These are phyloP conservation scores for Nakazawaea laoshanensis DNA, from an alignment of 805 yeast genomes.

Conservation along the genomic window DNA sequence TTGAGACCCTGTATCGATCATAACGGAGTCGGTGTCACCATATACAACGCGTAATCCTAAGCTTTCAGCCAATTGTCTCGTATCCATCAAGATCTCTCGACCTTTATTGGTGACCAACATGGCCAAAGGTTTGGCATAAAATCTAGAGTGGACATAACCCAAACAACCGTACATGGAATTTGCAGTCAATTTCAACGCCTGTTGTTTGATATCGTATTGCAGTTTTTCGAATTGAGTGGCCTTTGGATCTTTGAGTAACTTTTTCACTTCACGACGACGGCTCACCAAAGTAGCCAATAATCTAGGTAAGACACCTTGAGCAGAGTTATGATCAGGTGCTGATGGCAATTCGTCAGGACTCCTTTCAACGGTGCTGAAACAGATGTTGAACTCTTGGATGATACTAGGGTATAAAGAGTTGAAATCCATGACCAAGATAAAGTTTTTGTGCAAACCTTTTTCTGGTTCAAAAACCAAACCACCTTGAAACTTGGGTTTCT, in stretches of 20 bases:
- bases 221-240: slow-evolving; percentile 57
- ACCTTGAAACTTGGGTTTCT: slow-evolving; percentile 77
- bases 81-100: slow-evolving; percentile 88
- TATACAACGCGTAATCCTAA: slow-evolving; percentile 80
- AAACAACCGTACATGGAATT: slow-evolving; percentile 99
- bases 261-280: slow-evolving; percentile 90
- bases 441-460: slow-evolving; percentile 85
- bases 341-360: slow-evolving; percentile 59
- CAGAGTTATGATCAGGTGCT: slow-evolving; percentile 49
- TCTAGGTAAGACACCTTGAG: slow-evolving; percentile 80
- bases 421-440: slow-evolving; percentile 93
- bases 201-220: slow-evolving; percentile 92
- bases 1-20: slow-evolving; percentile 86
- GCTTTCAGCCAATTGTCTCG: slow-evolving; percentile 86
- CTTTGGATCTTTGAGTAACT: slow-evolving; percentile 66
- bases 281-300: slow-evolving; percentile 76
- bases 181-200: slow-evolving; percentile 92
- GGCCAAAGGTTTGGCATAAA: slow-evolving; percentile 93
- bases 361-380: slow-evolving; percentile 91
- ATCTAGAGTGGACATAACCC: slow-evolving; percentile 85
- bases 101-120: slow-evolving; percentile 94
- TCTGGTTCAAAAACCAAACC: slow-evolving; percentile 97
- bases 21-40: slow-evolving; percentile 98
- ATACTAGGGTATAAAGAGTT: slow-evolving; percentile 95
- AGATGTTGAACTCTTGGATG: slow-evolving; percentile 93